Evolutionary conservation across 1,284 basidiomycete species (phyloP).

Genomic region (Fomitopsis betulina): DNA sequence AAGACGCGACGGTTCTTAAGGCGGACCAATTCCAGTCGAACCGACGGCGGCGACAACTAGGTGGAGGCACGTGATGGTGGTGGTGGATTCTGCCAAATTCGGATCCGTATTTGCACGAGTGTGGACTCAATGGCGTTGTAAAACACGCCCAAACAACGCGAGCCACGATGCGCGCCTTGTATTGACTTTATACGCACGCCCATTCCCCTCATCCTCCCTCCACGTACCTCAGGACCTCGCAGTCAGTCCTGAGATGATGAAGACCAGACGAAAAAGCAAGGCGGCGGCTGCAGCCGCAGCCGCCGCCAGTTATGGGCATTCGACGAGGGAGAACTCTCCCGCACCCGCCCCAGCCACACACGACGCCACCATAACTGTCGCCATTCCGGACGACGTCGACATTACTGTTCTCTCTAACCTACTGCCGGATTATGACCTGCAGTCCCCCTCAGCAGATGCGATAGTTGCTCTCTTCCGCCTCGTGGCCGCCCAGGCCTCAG

Average conservation of each 20-base stretch:
- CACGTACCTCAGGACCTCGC: constrained; percentile 11
- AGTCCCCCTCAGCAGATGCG: constrained; percentile 50
- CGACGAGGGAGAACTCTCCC: constrained; percentile 22
- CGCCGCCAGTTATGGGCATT: constrained; percentile 17
- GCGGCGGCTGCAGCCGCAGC: constrained; percentile 29
- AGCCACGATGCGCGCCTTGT: constrained; percentile 7
- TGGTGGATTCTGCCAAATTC: background rate
- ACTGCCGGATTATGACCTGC: constrained; percentile 49
- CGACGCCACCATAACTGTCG: constrained; percentile 24
- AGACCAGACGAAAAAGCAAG: constrained; percentile 43
- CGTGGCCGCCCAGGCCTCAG: constrained; percentile 50
- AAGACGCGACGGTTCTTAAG: background rate
- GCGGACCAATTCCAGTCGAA: background rate
- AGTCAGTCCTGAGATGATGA: constrained; percentile 22
- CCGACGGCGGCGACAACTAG: background rate
- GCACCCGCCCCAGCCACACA: constrained; percentile 10
- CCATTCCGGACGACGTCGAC: constrained; percentile 57
- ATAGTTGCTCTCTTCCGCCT: constrained; percentile 59
- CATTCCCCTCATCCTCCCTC: constrained; percentile 8
- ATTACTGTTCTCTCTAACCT: constrained; percentile 49
- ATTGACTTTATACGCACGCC: constrained; percentile 4
- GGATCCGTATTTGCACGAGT: constrained; percentile 20
- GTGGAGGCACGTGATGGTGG: background rate
- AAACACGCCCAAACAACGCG: constrained; percentile 24
- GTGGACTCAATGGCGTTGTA: constrained; percentile 22